Base-by-base conservation (phyloP, 1,284 basidiomycete genomes). In the Athelia sp. region DNA sequence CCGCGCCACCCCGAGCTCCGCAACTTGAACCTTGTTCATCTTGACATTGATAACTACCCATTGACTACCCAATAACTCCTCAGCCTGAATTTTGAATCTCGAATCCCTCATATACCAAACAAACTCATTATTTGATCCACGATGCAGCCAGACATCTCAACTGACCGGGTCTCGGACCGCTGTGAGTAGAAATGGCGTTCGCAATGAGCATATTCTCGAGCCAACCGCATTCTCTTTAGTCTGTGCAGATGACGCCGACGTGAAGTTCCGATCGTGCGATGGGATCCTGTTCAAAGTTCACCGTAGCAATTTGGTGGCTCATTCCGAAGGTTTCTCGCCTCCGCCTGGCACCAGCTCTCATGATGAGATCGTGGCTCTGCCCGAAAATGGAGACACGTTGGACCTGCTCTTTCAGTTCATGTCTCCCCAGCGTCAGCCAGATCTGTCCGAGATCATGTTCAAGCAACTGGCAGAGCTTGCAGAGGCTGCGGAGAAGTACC, bases 211-310 rank as follows among this genome's bases (percentile, higher is more conserved):
- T n/a, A n/a, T n/a, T n/a, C n/a, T n/a, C n/a, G n/a, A n/a, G n/a
- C n/a, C n/a, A n/a, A n/a, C n/a, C n/a, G n/a, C n/a, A n/a, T n/a
- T n/a, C n/a, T n/a, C n/a, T n/a, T n/a, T 34, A 61, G 62, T 62
- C 52, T 50, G 53, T 9, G 49, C 51, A 3, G 18, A n/a, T 14
- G 57, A 58, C 44, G 53, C 61, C 6, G 63, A 67, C 24, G 56
- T 66, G 9, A 58, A 47, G 2, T 65, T 67, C 48, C 54, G 51
- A 19, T 67, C 64, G 9, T 51, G 52, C 21, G 62, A 67, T 38
- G 52, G 55, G n/a, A 52, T 60, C 26, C 43, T 62, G 2, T 65
- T 65, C 47, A 46, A 56, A 14, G 31, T 65, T 14, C 62, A 65
- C 46, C 53, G 59, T 23, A 60, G 58, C 32, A 59, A 65, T 31